phyloP scores from a whole-genome alignment of 2,329 filamentous ascomycete species.

The Neopestalotiopsis sp. region DNA sequence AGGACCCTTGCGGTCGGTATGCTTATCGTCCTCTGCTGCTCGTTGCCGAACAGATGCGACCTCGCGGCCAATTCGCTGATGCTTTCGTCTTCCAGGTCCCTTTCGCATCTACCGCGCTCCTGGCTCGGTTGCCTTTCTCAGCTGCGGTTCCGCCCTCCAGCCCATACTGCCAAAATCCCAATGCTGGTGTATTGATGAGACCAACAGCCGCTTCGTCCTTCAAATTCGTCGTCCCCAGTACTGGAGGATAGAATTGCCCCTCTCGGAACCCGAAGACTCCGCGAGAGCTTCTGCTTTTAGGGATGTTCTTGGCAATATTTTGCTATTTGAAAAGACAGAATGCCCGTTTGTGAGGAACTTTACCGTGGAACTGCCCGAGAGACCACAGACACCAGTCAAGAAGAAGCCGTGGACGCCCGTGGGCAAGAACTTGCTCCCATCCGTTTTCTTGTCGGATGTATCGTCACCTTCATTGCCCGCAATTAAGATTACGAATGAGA shows the following conservation, averaged over 20 bases:
- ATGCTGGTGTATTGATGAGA: constrained; percentile 90
- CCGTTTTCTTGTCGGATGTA: constrained; percentile 40
- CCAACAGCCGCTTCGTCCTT: constrained; percentile 81
- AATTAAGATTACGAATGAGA: constrained; percentile 28
- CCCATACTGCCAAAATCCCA: constrained; percentile 89
- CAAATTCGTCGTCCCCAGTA: constrained; percentile 84
- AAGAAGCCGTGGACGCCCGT: constrained; percentile 73
- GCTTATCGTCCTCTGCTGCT: constrained; percentile 28
- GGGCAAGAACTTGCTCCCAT: constrained; percentile 43
- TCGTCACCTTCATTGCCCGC: constrained; percentile 29
- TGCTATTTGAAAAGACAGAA: constrained; percentile 86
- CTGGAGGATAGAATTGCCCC: constrained; percentile 87
- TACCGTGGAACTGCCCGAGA: constrained; percentile 74
- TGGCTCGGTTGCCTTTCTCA: constrained; percentile 85
- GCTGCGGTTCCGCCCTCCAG: constrained; percentile 82
- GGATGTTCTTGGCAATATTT: constrained; percentile 70
- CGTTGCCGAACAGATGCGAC: background rate
- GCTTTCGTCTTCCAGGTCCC: constrained; percentile 56
- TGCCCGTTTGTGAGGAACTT: constrained; percentile 86
- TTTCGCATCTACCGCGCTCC: constrained; percentile 86
- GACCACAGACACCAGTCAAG: constrained; percentile 67
- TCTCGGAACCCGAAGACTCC: constrained; percentile 66
- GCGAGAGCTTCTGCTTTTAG: constrained; percentile 71
- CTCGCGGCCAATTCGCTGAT: background rate
- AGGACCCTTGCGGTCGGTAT: constrained; percentile 77